These are phyloP conservation scores for Aspergillus clavatus DNA, from an alignment of 2,329 filamentous ascomycete species.

Conservation along the genomic window DNA sequence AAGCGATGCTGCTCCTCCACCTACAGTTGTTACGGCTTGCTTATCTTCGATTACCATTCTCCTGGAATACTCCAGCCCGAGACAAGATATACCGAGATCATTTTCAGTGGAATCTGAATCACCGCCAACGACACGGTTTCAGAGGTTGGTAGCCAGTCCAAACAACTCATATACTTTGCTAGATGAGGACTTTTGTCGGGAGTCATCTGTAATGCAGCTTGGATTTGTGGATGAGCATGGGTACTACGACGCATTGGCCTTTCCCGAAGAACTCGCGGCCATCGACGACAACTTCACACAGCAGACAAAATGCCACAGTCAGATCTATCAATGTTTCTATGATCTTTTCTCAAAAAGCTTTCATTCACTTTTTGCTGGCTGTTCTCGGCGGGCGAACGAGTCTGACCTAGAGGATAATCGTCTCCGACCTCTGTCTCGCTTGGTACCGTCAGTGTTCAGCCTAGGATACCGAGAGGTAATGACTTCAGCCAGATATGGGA, in stretches of 20 bases:
- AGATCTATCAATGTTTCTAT: constrained; percentile 5
- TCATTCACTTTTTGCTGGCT: constrained; percentile 14
- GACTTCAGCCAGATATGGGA: constrained; percentile 1
- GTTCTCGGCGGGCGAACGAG: neutral
- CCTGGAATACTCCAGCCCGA: constrained; percentile 12
- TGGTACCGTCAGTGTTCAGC: constrained; percentile 29
- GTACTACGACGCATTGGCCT: neutral
- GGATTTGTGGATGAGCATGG: neutral
- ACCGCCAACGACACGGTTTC: neutral
- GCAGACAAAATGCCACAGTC: neutral
- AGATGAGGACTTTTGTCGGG: neutral
- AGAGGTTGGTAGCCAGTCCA: neutral
- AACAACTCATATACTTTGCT: no score
- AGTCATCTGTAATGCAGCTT: neutral
- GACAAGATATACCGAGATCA: neutral
- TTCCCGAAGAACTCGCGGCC: neutral
- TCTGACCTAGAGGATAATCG: neutral
- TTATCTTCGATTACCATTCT: constrained; percentile 20
- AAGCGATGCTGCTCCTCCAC: constrained; percentile 15
- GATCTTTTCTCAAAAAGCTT: constrained; percentile 26
- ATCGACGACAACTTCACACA: neutral
- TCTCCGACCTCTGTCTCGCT: constrained; percentile 17
- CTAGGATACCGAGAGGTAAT: constrained; percentile 28
- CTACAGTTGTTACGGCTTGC: constrained; percentile 8
- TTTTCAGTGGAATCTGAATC: neutral